phyloP scores from a whole-genome alignment of 2,329 filamentous ascomycete species.

The Cladophialophora chaetospira region DNA sequence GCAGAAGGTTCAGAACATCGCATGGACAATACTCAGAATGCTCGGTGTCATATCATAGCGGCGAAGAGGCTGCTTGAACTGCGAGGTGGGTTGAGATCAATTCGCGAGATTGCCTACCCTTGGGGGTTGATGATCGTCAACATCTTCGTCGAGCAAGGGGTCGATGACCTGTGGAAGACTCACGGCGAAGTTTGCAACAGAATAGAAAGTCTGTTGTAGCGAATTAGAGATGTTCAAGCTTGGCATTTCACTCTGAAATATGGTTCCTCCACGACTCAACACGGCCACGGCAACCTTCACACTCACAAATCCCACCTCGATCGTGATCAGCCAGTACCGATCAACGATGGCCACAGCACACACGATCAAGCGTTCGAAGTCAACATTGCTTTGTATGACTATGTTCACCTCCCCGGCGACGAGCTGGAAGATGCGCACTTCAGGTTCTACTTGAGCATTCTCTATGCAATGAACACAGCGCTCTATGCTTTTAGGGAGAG shows the following conservation, averaged over 20 bases:
- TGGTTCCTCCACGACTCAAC: background rate
- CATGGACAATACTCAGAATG: constrained; percentile 3
- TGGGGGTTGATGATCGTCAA: constrained; percentile 13
- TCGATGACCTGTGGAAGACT: constrained; percentile 2
- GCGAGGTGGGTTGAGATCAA: background rate
- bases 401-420: constrained; percentile 1
- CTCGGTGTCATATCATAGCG: constrained; percentile 7
- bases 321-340: too few species aligned
- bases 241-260: background rate
- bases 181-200: background rate
- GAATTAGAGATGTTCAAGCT: background rate
- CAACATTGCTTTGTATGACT: constrained; percentile 4
- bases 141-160: constrained; percentile 8
- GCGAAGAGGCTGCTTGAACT: constrained; percentile 4
- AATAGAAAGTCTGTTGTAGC: background rate
- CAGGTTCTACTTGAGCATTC: constrained; percentile 8
- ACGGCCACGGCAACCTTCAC: background rate
- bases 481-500: constrained; percentile 13
- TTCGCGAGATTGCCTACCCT: constrained; percentile 6
- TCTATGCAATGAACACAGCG: constrained; percentile 8
- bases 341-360: background rate
- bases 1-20: constrained; percentile 9
- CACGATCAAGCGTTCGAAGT: constrained; percentile 2
- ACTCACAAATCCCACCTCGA: background rate
- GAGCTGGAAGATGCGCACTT: constrained; percentile 8